A percentile compares a stretch with the other conserved stretches of the same genome.
These are phyloP conservation scores for Diospyros lotus DNA, from an alignment of 148 eudicot genomes.

Conservation along the genomic window DNA sequence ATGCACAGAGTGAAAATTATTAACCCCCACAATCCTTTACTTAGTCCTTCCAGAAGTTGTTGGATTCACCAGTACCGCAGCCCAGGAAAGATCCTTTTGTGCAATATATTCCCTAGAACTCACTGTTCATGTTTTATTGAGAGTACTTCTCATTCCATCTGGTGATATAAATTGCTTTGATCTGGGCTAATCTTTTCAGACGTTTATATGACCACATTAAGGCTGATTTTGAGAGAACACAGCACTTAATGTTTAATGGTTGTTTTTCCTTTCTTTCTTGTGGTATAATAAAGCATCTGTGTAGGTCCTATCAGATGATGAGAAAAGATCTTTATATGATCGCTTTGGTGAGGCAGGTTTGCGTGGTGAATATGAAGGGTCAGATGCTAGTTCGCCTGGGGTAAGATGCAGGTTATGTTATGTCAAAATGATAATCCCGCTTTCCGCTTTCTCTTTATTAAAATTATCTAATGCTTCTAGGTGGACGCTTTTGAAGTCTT, in stretches of 20 bases:
- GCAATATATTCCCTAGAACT: background rate
- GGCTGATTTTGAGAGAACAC: background rate
- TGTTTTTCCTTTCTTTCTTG: constrained; percentile 3
- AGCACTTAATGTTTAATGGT: background rate
- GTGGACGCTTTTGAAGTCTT: constrained; percentile 83
- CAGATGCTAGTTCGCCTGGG: constrained; percentile 47
- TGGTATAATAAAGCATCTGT: constrained; percentile 24
- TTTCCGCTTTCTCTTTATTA: background rate
- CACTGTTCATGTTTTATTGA: background rate
- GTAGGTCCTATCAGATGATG: constrained; percentile 80
- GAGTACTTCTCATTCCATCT: background rate
- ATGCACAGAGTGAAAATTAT: background rate
- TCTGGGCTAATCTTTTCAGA: background rate
- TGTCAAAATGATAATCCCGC: background rate
- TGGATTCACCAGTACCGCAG: background rate
- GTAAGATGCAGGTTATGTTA: constrained; percentile 34
- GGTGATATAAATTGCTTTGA: background rate
- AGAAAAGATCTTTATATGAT: constrained; percentile 82
- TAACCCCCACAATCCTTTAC: background rate
- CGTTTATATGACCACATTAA: background rate
- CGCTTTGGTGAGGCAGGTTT: constrained; percentile 91
- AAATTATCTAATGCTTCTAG: constrained; percentile 30
- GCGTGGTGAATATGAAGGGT: constrained; percentile 51
- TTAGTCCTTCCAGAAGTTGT: background rate
- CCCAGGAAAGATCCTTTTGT: background rate